These are phyloP conservation scores for Nymphaea thermarum DNA, from an alignment of 164 flowering plant genomes.

Conservation along the genomic window DNA sequence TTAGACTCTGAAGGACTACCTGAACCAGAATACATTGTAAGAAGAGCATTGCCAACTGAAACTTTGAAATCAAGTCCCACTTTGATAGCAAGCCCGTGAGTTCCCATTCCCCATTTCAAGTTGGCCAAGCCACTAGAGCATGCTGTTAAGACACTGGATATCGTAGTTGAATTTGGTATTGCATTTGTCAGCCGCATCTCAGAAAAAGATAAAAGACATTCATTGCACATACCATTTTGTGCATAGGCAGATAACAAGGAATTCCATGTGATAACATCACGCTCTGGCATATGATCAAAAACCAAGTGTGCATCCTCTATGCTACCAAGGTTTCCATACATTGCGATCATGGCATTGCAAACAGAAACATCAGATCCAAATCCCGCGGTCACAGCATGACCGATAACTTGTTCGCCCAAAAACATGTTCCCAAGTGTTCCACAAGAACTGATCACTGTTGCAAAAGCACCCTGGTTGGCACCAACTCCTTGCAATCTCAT, in stretches of 20 bases:
- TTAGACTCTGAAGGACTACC: constrained; percentile 39
- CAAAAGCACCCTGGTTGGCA: constrained; percentile 47
- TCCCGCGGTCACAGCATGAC: constrained; percentile 44
- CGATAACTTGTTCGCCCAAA: constrained; percentile 59
- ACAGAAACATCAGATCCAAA: constrained; percentile 42
- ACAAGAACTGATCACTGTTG: constrained; percentile 51
- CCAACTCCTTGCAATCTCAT: constrained; percentile 40
- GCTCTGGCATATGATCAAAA: constrained; percentile 45
- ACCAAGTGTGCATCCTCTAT: constrained; percentile 33
- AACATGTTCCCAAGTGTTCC: constrained; percentile 34
- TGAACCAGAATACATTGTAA: constrained; percentile 53
- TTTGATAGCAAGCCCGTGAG: constrained; percentile 48
- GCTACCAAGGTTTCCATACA: constrained; percentile 50
- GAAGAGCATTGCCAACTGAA: constrained; percentile 51
- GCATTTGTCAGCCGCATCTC: constrained; percentile 38
- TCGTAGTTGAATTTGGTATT: constrained; percentile 37
- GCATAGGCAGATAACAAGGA: constrained; percentile 53
- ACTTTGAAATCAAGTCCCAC: constrained; percentile 35
- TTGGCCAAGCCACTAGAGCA: constrained; percentile 30
- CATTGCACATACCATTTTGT: constrained; percentile 30
- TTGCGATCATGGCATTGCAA: constrained; percentile 51
- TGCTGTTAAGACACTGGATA: constrained; percentile 44
- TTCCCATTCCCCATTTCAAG: constrained; percentile 52
- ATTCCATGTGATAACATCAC: constrained; percentile 83
- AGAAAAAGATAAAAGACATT: constrained; percentile 33